phyloP scores from a whole-genome alignment of 169 alveolate species.

The Plasmodium vivax region DNA sequence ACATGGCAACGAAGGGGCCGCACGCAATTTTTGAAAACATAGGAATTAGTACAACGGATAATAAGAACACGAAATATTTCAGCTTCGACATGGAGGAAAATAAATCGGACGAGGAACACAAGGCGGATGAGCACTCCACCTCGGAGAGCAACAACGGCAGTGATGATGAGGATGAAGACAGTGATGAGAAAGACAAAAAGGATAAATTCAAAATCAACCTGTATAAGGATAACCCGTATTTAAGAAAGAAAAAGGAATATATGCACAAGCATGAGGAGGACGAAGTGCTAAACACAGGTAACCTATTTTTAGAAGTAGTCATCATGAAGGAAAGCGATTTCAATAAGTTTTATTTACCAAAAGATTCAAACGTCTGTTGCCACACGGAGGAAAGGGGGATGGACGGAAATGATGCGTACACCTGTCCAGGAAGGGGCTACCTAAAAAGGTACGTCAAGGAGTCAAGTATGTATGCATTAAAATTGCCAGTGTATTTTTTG shows the following conservation, averaged over 20 bases:
- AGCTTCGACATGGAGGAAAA: conserved; percentile 23
- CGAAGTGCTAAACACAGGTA: background rate
- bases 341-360: conserved; percentile 59
- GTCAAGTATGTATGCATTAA: conserved; percentile 45
- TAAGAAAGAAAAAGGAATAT: conserved; percentile 46
- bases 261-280: background rate
- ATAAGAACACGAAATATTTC: conserved; percentile 66
- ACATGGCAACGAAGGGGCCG: conserved; percentile 27
- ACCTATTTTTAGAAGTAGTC: conserved; percentile 64
- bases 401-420: conserved; percentile 26
- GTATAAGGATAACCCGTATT: conserved; percentile 60
- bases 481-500: conserved; percentile 72
- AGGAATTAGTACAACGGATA: conserved; percentile 69
- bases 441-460: conserved; percentile 57
- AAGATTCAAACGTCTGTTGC: conserved; percentile 58
- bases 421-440: conserved; percentile 75
- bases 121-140: background rate
- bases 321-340: conserved; percentile 73
- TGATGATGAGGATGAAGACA: conserved; percentile 4
- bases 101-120: background rate
- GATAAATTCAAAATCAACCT: conserved; percentile 50
- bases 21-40: conserved; percentile 71
- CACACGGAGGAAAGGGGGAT: conserved; percentile 13
- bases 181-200: conserved; percentile 32
- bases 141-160: background rate